Base-by-base conservation (phyloP, 257 asterid species). In the Solanum corneliomulleri region DNA sequence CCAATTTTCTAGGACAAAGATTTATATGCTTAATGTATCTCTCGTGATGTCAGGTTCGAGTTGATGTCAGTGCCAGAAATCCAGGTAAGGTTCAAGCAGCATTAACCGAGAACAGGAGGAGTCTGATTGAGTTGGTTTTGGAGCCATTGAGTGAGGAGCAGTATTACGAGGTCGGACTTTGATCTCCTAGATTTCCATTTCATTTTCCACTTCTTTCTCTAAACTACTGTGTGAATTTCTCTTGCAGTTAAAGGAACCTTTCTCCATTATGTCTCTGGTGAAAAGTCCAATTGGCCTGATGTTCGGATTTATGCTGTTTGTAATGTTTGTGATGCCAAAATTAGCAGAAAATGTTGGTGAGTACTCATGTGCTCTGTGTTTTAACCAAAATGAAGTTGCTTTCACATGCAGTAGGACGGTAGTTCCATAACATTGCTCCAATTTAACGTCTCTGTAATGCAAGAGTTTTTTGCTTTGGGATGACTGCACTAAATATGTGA, bases 31-130 rank as follows among this genome's bases (percentile, higher is more conserved):
- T 27, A 74, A 35, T 21, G n/a, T 66, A 9, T 4, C 42, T 60
- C 33, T 33, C 68, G 56, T 70, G 44, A 85, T 87, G 42, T 31
- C 87, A 97, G 99, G 96, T 97, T 56, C 94, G 99, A 42, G 95
- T 97, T 85, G 99, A 97, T 91, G 98, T 95, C 47, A 97, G 99
- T 49, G 98, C 99, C 44, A 92, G 98, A 89, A 92, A 95, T 86
- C 98, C 98, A 47, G 98, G 99, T 87, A 94, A 94, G 93, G 98
- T 97, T 88, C 98, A 94, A 91, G 99, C 98, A 82, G 98, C 98
- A 60, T 90, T 97, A 88, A 97, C 98, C 4, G 98, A 96, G 93
- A 96, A 92, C 88, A 95, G 98, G 91, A 94, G 95, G 92, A 93
- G 90, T 20, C 86, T 95, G 91, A 94, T 83, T 29, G 98, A 97